A percentile compares a stretch with the other conserved stretches of the same genome.
These are phyloP conservation scores for Coniferiporia weirii DNA, from an alignment of 1,284 basidiomycete genomes.

Conservation along the genomic window DNA sequence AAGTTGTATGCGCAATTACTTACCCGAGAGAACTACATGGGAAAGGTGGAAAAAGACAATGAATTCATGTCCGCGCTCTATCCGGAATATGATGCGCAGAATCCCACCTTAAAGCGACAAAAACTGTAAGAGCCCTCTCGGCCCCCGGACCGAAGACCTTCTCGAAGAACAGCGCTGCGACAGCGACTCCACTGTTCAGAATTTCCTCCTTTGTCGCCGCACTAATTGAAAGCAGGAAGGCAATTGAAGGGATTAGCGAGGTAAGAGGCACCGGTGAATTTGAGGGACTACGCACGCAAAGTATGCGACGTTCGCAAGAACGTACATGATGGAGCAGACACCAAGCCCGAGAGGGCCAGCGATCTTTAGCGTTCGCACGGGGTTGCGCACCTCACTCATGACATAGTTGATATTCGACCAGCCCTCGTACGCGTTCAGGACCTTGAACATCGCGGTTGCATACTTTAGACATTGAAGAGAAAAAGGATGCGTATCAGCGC, in stretches of 20 bases:
- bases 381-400: slow-evolving; percentile 48
- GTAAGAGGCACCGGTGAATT: background rate
- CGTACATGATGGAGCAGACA: slow-evolving; percentile 42
- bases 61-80: background rate
- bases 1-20: background rate
- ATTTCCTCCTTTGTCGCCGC: slow-evolving; percentile 42
- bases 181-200: slow-evolving; percentile 38
- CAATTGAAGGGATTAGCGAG: too few relatives aligned
- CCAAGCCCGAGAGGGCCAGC: slow-evolving; percentile 48
- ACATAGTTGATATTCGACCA: slow-evolving; percentile 51
- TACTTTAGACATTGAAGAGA: slow-evolving; percentile 33
- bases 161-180: slow-evolving; percentile 49
- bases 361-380: slow-evolving; percentile 47
- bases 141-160: slow-evolving; percentile 48
- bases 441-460: slow-evolving; percentile 55
- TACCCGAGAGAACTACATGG: slow-evolving; percentile 10
- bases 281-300: slow-evolving; percentile 32
- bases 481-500: background rate
- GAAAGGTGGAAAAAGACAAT: background rate
- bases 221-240: slow-evolving; percentile 17
- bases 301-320: slow-evolving; percentile 50
- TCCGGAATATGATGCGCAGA: background rate
- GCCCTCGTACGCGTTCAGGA: slow-evolving; percentile 50
- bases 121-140: slow-evolving; percentile 42
- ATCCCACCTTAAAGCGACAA: slow-evolving; percentile 47